Evolutionary conservation across 305 asterid species (phyloP).

Genomic region (Coffea humblotiana): DNA sequence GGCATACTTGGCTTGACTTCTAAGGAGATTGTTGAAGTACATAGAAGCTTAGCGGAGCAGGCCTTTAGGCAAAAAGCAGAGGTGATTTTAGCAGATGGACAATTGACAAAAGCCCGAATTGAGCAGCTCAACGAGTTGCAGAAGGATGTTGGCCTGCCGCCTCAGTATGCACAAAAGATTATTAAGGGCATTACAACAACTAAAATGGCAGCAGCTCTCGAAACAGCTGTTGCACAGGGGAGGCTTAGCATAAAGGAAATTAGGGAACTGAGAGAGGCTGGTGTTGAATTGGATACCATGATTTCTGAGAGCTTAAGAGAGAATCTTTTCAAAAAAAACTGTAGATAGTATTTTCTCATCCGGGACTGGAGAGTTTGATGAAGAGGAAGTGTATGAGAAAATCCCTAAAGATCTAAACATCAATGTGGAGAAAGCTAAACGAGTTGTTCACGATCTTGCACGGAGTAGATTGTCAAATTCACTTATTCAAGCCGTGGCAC

Average conservation of each 20-base stretch:
- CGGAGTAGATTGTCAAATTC: constrained; percentile 71
- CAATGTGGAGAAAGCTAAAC: constrained; percentile 59
- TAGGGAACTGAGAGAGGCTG: constrained; percentile 79
- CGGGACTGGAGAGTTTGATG: constrained; percentile 95
- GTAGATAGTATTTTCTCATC: constrained; percentile 77
- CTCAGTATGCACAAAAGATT: constrained; percentile 77
- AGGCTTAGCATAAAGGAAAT: constrained; percentile 90
- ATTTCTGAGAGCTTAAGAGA: constrained; percentile 72
- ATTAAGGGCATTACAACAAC: constrained; percentile 71
- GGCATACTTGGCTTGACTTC: constrained; percentile 75
- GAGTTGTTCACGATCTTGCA: constrained; percentile 70
- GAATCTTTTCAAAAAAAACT: constrained; percentile 72
- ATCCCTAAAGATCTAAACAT: constrained; percentile 83
- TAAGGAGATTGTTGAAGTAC: constrained; percentile 82
- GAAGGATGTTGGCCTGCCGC: constrained; percentile 80
- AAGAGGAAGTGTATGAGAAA: constrained; percentile 76
- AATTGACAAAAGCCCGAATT: constrained; percentile 68
- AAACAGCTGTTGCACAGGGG: constrained; percentile 86
- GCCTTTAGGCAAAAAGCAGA: constrained; percentile 91
- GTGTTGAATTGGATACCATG: constrained; percentile 77
- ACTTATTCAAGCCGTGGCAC: constrained; percentile 84
- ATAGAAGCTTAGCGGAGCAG: constrained; percentile 84
- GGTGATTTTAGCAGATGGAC: constrained; percentile 93
- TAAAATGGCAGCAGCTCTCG: constrained; percentile 86
- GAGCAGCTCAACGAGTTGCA: constrained; percentile 80